phyloP scores from a whole-genome alignment of 2,329 filamentous ascomycete genomes.

The Pseudogymnoascus verrucosus region DNA sequence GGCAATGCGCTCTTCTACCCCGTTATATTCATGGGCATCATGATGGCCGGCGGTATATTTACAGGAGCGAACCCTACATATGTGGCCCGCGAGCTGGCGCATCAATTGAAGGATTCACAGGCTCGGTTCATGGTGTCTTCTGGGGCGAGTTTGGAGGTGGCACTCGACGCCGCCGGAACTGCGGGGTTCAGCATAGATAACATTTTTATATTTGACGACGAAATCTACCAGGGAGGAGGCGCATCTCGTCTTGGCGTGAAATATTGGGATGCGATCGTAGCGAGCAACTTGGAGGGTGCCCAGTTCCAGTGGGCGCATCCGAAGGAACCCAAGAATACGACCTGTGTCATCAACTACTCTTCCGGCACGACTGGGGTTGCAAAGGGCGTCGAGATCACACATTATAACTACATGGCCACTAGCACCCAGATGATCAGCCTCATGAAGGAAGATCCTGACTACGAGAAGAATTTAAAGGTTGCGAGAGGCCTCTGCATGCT shows the following conservation, averaged over 20 bases:
- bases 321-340: constrained; percentile 39
- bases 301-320: constrained; percentile 57
- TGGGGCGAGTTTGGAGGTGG: constrained; percentile 50
- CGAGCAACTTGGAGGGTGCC: constrained; percentile 41
- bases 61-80: constrained; percentile 67
- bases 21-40: constrained; percentile 59
- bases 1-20: constrained; percentile 69
- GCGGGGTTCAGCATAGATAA: constrained; percentile 45
- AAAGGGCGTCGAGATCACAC: constrained; percentile 77
- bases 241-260: constrained; percentile 34
- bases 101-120: constrained; percentile 65
- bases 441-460: constrained; percentile 15
- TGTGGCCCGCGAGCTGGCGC: constrained; percentile 62
- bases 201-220: constrained; percentile 60
- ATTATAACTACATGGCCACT: constrained; percentile 69
- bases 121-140: constrained; percentile 61
- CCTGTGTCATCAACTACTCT: constrained; percentile 70
- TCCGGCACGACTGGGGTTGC: constrained; percentile 73
- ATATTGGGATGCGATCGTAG: constrained; percentile 59
- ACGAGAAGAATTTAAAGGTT: constrained; percentile 7
- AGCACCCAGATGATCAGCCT: constrained; percentile 43
- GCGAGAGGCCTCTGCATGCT: constrained; percentile 23
- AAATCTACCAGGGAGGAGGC: constrained; percentile 36
- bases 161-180: constrained; percentile 55
- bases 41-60: constrained; percentile 74